Base-by-base conservation (phyloP, 2,329 filamentous ascomycete species). In the Exophiala sideris region DNA sequence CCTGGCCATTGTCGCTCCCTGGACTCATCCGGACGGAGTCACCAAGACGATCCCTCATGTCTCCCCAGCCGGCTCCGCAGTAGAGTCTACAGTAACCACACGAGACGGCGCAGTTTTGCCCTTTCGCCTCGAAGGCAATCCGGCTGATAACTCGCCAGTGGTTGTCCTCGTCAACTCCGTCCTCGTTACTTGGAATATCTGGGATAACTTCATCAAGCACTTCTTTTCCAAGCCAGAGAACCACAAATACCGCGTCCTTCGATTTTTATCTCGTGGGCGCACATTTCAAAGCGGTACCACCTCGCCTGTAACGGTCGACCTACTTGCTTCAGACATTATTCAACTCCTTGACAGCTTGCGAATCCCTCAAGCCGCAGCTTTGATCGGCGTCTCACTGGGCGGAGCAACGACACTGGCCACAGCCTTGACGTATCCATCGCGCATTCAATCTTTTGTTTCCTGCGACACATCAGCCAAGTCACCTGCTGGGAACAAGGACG, bases 81-180 rank as follows among this genome's bases (percentile, higher is more conserved):
- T 92, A 56, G 73, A 81, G 57, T 90, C 88, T 0, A 88, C 81
- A 62, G 73, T 91, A 59, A 86, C 83, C 0, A 83, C 86, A 0
- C 65, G 76, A 0, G 89, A 95, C 65, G 83, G 83, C 1, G 83
- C 90, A 5, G 68, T 74, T 2, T 79, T 95, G 11, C 83, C 84
- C 0, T 95, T 89, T 71, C 80, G 84, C 11, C 79, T 95, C 1
- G 88, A 94, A 69, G 90, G 90, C 50, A 50, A 35, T 16, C 65
- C 81, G 0, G 78, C 84, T 32, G 81, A 84, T 0, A 67, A 79
- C 16, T 87, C 89, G 0, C 89, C 89, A 0, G 80, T 87, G 0
- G 77, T 95, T 9, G 84, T 89, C 16, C 86, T 91, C 62, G 80
- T 79, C 71, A 95, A 95, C 75, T 91, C 87, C 1, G 85, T 95